Percentiles rank a stretch among this genome's conserved stretches.
Conservation (phyloP, 225 moss, liverwort and hornwort genomes). For the Pseudisothecium myosuroides region DNA sequence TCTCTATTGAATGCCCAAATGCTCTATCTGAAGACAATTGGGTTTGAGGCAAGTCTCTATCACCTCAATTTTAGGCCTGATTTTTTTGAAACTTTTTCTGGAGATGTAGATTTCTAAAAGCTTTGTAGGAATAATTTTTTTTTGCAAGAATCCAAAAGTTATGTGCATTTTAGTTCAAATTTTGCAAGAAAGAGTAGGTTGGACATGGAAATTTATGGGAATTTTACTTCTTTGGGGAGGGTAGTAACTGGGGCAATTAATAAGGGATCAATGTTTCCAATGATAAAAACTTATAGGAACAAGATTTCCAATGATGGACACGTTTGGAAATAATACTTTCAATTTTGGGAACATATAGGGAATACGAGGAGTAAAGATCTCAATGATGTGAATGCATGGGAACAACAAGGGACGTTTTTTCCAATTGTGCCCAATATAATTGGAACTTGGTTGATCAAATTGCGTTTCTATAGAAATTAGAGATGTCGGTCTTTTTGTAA, state of each 20-base stretch:
- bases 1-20: neutral
- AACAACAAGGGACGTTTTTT: neutral
- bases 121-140: accelerated
- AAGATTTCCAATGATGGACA: accelerated
- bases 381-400: neutral
- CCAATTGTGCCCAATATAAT: neutral
- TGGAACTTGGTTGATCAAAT: neutral
- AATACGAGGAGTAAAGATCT: accelerated
- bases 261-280: neutral
- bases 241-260: accelerated
- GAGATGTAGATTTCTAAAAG: accelerated
- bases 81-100: neutral
- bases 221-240: neutral
- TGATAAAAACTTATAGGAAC: accelerated
- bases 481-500: too few relatives aligned
- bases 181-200: accelerated
- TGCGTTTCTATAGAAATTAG: neutral
- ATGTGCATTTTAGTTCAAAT: neutral
- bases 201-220: neutral
- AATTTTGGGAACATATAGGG: accelerated
- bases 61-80: neutral
- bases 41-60: neutral
- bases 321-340: neutral
- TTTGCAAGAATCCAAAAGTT: accelerated
- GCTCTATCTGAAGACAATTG: accelerated